These are phyloP conservation scores for Linaria vulgaris DNA, from an alignment of 257 asterid genomes.

Conservation along the genomic window DNA sequence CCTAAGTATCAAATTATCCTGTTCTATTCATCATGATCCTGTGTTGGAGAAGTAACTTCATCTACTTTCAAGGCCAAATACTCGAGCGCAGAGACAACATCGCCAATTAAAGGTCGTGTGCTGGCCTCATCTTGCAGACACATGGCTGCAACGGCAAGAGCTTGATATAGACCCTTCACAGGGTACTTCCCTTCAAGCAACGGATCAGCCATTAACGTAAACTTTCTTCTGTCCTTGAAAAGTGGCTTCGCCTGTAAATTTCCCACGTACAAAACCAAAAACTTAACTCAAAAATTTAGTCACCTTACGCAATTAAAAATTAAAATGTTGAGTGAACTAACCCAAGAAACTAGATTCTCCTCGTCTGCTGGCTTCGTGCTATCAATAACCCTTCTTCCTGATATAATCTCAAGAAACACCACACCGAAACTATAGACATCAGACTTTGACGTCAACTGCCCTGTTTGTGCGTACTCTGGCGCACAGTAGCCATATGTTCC, in stretches of 20 bases:
- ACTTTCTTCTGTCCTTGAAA: conserved; percentile 46
- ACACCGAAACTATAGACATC: conserved; percentile 54
- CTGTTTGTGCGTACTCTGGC: conserved; percentile 49
- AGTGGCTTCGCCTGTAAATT: conserved; percentile 47
- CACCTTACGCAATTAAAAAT: too few relatives aligned
- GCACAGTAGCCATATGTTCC: conserved; percentile 56
- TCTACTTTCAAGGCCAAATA: conserved; percentile 32
- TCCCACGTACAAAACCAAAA: neutral
- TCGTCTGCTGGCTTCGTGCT: conserved; percentile 43
- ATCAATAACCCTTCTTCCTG: conserved; percentile 51
- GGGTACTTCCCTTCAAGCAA: conserved; percentile 47
- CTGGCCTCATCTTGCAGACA: conserved; percentile 54
- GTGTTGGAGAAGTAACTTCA: conserved; percentile 6
- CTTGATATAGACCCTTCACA: conserved; percentile 43
- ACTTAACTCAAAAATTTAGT: neutral
- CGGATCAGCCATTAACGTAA: conserved; percentile 43
- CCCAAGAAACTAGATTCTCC: conserved; percentile 58
- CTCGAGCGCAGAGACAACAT: conserved; percentile 57
- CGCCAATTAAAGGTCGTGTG: conserved; percentile 53
- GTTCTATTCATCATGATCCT: neutral
- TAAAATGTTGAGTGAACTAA: conserved; percentile 14
- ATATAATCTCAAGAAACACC: conserved; percentile 48
- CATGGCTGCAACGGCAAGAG: conserved; percentile 50
- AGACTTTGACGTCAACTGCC: conserved; percentile 45
- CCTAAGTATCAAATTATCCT: neutral